A percentile compares a stretch with the other conserved stretches of the same genome.
phyloP scores from a whole-genome alignment of 2,329 filamentous ascomycete genomes.

The Penicillium glabrum region DNA sequence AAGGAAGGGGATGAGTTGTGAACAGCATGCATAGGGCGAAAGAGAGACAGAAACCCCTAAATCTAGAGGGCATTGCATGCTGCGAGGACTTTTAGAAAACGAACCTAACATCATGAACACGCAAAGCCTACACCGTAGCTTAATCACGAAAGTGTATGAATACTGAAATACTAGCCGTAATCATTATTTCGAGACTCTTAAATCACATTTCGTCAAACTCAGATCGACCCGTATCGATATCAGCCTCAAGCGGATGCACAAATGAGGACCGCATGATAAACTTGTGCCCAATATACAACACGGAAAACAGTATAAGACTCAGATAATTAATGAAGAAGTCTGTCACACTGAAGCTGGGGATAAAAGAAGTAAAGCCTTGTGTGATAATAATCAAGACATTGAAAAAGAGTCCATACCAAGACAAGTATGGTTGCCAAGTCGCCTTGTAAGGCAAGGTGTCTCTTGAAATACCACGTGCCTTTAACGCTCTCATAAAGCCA shows the following conservation, averaged over 20 bases:
- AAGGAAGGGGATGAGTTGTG: background rate
- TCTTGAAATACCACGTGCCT: slow-evolving; percentile 58
- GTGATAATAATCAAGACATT: slow-evolving; percentile 57
- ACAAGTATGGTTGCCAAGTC: slow-evolving; percentile 62
- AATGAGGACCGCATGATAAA: slow-evolving; percentile 37
- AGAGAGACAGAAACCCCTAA: too few species aligned
- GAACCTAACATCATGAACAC: too few species aligned
- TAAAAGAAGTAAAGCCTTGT: slow-evolving; percentile 68
- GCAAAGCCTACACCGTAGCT: too few species aligned
- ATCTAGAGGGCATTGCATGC: too few species aligned
- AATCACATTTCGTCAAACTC: background rate
- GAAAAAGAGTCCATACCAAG: slow-evolving; percentile 56
- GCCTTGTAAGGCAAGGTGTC: slow-evolving; percentile 61
- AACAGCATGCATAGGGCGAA: background rate
- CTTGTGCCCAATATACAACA: slow-evolving; percentile 63
- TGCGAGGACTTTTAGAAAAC: too few species aligned
- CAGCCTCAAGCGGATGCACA: slow-evolving; percentile 24
- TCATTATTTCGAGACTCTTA: background rate
- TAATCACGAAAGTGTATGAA: too few species aligned
- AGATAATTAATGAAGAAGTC: slow-evolving; percentile 46
- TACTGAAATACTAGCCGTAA: too few species aligned
- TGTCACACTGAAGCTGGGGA: slow-evolving; percentile 57
- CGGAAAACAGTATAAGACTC: slow-evolving; percentile 61
- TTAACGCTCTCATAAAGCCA: slow-evolving; percentile 63
- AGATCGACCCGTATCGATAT: slow-evolving; percentile 3